Evolutionary conservation across 1,284 basidiomycete genomes (phyloP).

Genomic region (Rhodotorula sp.): DNA sequence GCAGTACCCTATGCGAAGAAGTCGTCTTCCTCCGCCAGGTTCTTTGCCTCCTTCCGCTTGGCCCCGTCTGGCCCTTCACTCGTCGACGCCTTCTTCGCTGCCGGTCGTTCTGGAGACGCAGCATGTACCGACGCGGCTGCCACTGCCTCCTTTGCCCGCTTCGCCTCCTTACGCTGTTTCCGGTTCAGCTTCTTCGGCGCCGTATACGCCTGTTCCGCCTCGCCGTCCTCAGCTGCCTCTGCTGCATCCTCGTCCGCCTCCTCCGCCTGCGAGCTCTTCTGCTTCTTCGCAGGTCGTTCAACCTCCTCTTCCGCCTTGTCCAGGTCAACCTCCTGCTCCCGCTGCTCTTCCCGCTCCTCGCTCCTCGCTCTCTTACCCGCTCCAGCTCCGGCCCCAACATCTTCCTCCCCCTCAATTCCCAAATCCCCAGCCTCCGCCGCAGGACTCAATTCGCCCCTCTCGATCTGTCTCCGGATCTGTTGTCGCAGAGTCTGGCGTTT

Average conservation of each 20-base stretch:
- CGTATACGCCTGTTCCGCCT: slow-evolving; percentile 4
- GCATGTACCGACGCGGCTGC: background rate
- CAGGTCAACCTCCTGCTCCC: background rate
- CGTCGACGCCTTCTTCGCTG: background rate
- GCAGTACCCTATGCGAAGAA: slow-evolving; percentile 23
- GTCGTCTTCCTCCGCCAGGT: slow-evolving; percentile 24
- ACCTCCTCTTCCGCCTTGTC: background rate
- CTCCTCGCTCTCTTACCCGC: background rate
- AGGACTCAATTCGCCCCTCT: background rate
- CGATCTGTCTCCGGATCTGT: slow-evolving; percentile 6
- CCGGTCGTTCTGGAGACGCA: too few species aligned
- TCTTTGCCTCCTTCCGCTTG: slow-evolving; percentile 1
- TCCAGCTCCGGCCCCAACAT: slow-evolving; percentile 13
- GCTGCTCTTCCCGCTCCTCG: background rate
- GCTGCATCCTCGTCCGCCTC: background rate
- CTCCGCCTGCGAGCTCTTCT: slow-evolving; percentile 7
- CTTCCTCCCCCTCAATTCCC: slow-evolving; percentile 38
- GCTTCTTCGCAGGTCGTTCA: slow-evolving; percentile 14
- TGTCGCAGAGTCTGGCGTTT: slow-evolving; percentile 19
- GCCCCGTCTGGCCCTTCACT: background rate
- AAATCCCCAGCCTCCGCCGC: slow-evolving; percentile 34
- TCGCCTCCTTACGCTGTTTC: slow-evolving; percentile 23
- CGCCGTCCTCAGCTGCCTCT: background rate
- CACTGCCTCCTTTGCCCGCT: slow-evolving; percentile 13
- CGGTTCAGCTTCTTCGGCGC: slow-evolving; percentile 20